Conservation (phyloP, 2,329 filamentous ascomycete genomes). For the Fusarium mangiferae region DNA sequence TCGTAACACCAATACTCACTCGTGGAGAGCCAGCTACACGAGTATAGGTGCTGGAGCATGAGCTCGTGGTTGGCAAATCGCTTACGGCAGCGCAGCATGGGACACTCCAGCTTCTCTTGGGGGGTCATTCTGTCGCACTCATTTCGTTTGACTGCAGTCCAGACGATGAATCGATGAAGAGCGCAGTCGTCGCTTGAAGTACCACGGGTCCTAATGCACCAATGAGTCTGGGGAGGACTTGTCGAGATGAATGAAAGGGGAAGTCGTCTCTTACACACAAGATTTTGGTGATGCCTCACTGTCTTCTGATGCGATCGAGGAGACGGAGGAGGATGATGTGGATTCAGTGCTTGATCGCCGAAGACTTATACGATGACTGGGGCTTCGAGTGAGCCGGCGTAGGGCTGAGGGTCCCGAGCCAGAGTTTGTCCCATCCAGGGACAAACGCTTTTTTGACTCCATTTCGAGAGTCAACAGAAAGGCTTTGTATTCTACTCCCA, state of each 20-base stretch:
- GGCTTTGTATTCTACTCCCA: neutral
- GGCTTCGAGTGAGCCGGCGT: constrained; percentile 47
- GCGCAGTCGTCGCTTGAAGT: constrained; percentile 61
- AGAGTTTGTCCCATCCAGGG: constrained; percentile 44
- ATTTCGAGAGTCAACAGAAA: constrained; percentile 30
- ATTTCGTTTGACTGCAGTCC: constrained; percentile 66
- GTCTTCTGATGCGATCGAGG: constrained; percentile 41
- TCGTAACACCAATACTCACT: constrained; percentile 68
- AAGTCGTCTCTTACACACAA: constrained; percentile 49
- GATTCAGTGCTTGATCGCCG: constrained; percentile 47
- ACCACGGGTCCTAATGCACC: constrained; percentile 53
- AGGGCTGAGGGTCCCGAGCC: constrained; percentile 46
- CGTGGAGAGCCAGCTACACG: constrained; percentile 58
- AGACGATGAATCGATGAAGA: constrained; percentile 65
- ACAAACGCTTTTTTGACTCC: constrained; percentile 47
- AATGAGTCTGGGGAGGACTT: constrained; percentile 24
- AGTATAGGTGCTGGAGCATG: constrained; percentile 64
- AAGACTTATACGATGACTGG: constrained; percentile 48
- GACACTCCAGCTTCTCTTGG: constrained; percentile 62
- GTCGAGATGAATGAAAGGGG: constrained; percentile 1
- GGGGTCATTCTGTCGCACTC: constrained; percentile 58
- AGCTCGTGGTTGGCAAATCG: constrained; percentile 62
- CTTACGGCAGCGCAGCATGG: constrained; percentile 61
- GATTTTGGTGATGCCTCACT: constrained; percentile 38
- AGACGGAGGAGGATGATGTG: constrained; percentile 40